These are phyloP conservation scores for Daedalea quercina DNA, from an alignment of 768 basidiomycete genomes.

Conservation along the genomic window DNA sequence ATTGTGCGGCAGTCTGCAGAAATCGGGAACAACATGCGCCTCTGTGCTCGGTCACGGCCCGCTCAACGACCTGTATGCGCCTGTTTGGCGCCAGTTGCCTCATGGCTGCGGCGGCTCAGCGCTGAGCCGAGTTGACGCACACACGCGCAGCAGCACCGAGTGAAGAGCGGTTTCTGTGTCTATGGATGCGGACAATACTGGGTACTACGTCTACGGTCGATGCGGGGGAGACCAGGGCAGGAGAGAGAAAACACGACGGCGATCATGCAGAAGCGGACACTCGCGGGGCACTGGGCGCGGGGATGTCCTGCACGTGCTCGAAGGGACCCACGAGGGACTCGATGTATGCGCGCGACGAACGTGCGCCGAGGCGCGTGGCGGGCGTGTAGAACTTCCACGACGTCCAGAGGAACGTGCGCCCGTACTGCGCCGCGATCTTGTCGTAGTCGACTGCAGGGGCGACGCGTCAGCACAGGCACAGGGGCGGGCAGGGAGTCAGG, in stretches of 20 bases:
- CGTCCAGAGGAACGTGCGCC: slow-evolving; percentile 73
- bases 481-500: neutral
- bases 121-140: neutral
- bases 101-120: neutral
- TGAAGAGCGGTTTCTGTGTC: too few species aligned
- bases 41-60: neutral
- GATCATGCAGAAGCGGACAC: slow-evolving; percentile 2
- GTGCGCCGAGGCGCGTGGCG: slow-evolving; percentile 17
- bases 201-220: too few species aligned
- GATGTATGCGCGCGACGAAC: slow-evolving; percentile 7
- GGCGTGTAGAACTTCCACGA: slow-evolving; percentile 54
- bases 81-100: neutral
- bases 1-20: too few species aligned
- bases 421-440: slow-evolving; percentile 51
- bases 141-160: too few species aligned
- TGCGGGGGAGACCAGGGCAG: too few species aligned
- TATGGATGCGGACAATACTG: too few species aligned
- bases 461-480: neutral
- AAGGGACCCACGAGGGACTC: slow-evolving; percentile 15
- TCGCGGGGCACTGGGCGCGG: neutral
- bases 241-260: too few species aligned
- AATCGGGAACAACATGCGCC: neutral
- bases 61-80: neutral
- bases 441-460: slow-evolving; percentile 53
- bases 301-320: neutral